Conservation (phyloP, 805 yeast genomes). For the Metschnikowia bowlesiae region DNA sequence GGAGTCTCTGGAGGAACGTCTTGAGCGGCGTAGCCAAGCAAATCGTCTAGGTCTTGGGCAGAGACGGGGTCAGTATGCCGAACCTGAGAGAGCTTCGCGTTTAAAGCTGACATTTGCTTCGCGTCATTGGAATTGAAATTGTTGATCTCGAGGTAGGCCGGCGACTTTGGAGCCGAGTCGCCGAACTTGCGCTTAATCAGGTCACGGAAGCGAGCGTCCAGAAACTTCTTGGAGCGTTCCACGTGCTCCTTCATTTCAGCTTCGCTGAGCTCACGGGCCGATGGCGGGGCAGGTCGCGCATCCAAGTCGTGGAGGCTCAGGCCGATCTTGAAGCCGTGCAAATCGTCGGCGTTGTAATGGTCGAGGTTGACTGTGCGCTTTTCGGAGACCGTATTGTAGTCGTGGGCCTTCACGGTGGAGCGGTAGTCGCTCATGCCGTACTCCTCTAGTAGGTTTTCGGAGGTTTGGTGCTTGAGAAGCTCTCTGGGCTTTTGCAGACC, state of each 20-base stretch:
- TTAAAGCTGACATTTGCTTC: conserved; percentile 22
- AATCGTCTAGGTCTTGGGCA: conserved; percentile 13
- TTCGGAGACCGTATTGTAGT: conserved; percentile 22
- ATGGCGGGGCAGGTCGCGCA: neutral
- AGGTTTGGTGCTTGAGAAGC: conserved; percentile 25
- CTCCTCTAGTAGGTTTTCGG: conserved; percentile 34
- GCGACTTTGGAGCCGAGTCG: neutral
- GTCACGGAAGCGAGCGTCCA: conserved; percentile 25
- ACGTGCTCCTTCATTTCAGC: conserved; percentile 26
- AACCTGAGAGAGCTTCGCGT: conserved; percentile 17
- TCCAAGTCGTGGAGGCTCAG: conserved; percentile 3
- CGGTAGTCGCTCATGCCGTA: conserved; percentile 34
- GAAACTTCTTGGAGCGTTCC: conserved; percentile 20
- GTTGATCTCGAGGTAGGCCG: conserved; percentile 33
- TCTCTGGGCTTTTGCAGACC: conserved; percentile 24
- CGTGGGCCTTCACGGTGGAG: conserved; percentile 26
- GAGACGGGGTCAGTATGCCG: neutral
- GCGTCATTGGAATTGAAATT: conserved; percentile 25
- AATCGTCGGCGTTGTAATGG: conserved; percentile 23
- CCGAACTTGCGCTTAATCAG: conserved; percentile 29
- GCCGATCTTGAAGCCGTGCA: conserved; percentile 37
- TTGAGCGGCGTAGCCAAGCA: conserved; percentile 4
- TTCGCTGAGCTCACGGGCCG: conserved; percentile 19
- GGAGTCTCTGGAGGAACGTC: neutral
- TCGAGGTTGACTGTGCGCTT: conserved; percentile 17